Evolutionary conservation across 1,284 basidiomycete genomes (phyloP).

Genomic region (Lignosus rhinocerotis): DNA sequence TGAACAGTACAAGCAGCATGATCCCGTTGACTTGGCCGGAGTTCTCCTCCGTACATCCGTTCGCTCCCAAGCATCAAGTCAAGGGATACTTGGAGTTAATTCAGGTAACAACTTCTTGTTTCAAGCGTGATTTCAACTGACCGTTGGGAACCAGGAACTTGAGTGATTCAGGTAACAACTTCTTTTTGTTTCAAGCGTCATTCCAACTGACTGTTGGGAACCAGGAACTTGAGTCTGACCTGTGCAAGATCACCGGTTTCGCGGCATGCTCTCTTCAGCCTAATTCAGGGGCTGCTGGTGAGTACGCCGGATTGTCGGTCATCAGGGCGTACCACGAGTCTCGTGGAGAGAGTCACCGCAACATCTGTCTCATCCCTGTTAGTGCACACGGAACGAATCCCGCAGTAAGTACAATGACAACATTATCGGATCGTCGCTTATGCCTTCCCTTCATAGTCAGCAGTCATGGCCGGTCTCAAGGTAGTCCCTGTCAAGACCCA

Average conservation of each 20-base stretch:
- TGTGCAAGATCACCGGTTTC: constrained; percentile 95
- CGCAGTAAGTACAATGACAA: constrained; percentile 49
- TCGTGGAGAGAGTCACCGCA: constrained; percentile 81
- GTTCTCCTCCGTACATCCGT: constrained; percentile 89
- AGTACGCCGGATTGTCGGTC: constrained; percentile 92
- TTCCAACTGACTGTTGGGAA: not conserved
- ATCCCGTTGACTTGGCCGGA: constrained; percentile 94
- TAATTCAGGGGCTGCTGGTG: constrained; percentile 96
- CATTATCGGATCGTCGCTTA: not conserved
- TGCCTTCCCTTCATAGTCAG: constrained; percentile 57
- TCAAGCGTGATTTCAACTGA: constrained; percentile 2
- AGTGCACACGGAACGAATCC: constrained; percentile 98
- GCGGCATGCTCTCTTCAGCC: constrained; percentile 94
- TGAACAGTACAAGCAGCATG: constrained; percentile 97
- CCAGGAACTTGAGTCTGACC: constrained; percentile 86
- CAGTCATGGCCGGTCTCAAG: constrained; percentile 96
- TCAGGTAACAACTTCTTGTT: constrained; percentile 47
- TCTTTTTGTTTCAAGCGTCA: not conserved
- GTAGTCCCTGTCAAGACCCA: constrained; percentile 93
- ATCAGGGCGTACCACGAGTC: constrained; percentile 95
- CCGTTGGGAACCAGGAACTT: constrained; percentile 61
- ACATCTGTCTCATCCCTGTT: constrained; percentile 93
- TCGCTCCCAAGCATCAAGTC: constrained; percentile 89
- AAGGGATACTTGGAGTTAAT: constrained; percentile 88
- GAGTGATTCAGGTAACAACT: constrained; percentile 73